phyloP scores from a whole-genome alignment of 768 basidiomycete species.

The Suillus subalutaceus region DNA sequence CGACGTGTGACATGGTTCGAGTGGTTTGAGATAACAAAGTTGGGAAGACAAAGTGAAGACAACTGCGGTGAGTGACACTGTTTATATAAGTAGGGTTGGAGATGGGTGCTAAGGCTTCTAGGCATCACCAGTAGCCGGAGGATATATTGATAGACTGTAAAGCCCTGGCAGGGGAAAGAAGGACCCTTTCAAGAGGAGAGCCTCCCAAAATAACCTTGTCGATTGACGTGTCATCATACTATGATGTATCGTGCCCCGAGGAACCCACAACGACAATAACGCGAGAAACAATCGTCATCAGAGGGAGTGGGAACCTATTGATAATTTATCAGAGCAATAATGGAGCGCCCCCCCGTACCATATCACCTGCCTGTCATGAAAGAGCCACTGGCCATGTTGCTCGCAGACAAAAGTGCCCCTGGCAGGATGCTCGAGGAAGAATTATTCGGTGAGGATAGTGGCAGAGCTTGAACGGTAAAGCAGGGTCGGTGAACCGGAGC shows the following conservation, averaged over 20 bases:
- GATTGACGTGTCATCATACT: neutral
- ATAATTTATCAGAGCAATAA: neutral
- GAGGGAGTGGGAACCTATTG: neutral
- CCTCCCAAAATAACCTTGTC: slow-evolving; percentile 1
- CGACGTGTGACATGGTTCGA: slow-evolving; percentile 39
- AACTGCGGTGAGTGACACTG: neutral
- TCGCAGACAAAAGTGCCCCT: neutral
- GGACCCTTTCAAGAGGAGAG: neutral
- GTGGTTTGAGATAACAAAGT: neutral
- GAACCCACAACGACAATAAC: neutral
- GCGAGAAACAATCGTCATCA: neutral
- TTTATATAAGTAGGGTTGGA: slow-evolving; percentile 22
- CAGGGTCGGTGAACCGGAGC: neutral
- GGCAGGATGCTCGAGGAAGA: neutral
- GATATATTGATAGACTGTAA: neutral
- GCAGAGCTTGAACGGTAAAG: neutral
- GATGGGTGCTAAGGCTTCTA: slow-evolving; percentile 1
- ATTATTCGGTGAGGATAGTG: neutral
- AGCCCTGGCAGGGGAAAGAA: neutral
- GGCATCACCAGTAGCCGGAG: slow-evolving; percentile 1
- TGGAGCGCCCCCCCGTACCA: neutral
- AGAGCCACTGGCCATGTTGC: neutral
- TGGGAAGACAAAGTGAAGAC: slow-evolving; percentile 1
- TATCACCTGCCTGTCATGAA: neutral
- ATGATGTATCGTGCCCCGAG: neutral